A percentile compares a stretch with the other conserved stretches of the same genome.
Evolutionary conservation across 192 early-diverging fungal genomes (phyloP).

Genomic region (Coemansia asiatica): DNA sequence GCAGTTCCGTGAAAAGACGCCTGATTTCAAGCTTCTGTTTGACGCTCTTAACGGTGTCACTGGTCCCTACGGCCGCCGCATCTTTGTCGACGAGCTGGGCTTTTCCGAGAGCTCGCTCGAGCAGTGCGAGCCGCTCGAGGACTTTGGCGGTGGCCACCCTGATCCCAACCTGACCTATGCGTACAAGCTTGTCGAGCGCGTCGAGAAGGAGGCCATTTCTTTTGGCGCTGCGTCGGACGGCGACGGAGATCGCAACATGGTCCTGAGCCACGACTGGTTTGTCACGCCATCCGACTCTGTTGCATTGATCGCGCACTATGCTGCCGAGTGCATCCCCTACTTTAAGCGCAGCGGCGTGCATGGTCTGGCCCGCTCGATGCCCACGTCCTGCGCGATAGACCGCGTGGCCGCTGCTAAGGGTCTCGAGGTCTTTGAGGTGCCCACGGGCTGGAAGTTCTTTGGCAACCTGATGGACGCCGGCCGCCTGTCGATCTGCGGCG

Average conservation of each 20-base stretch:
- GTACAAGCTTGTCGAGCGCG: slow-evolving; percentile 86
- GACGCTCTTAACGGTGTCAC: slow-evolving; percentile 97
- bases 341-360: slow-evolving; percentile 80
- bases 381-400: slow-evolving; percentile 90
- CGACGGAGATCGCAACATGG: slow-evolving; percentile 98
- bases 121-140: slow-evolving; percentile 75
- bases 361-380: slow-evolving; percentile 94
- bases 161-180: slow-evolving; percentile 99
- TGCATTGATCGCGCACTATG: slow-evolving; percentile 92
- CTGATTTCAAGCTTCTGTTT: slow-evolving; percentile 84
- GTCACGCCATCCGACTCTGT: slow-evolving; percentile 97
- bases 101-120: slow-evolving; percentile 76
- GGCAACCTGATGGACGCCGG: slow-evolving; percentile 98
- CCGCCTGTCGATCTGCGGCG: slow-evolving; percentile 91
- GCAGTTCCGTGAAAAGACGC: slow-evolving; percentile 68
- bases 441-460: slow-evolving; percentile 97
- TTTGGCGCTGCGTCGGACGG: slow-evolving; percentile 98
- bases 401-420: slow-evolving; percentile 82
- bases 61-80: slow-evolving; percentile 83
- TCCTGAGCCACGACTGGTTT: slow-evolving; percentile 92
- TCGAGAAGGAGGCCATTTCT: slow-evolving; percentile 72
- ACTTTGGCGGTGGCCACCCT: slow-evolving; percentile 96
- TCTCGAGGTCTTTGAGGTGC: slow-evolving; percentile 80
- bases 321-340: slow-evolving; percentile 84
- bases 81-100: slow-evolving; percentile 90